phyloP scores from a whole-genome alignment of 257 asterid species.

The Henckelia pumila region DNA sequence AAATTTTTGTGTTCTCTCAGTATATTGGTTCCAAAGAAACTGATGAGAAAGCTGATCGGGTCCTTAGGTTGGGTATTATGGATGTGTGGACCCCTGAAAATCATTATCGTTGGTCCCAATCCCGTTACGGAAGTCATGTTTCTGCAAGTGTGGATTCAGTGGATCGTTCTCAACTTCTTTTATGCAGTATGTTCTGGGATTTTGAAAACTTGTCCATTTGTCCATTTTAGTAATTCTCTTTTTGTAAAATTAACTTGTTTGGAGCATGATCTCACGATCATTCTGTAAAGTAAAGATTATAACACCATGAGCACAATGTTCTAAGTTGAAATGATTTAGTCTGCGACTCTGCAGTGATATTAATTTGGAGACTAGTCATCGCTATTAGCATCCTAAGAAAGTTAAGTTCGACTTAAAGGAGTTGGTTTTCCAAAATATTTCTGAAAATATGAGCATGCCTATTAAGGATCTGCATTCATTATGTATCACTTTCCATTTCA shows the following conservation, averaged over 20 bases:
- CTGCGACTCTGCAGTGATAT: constrained; percentile 8
- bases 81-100: constrained; percentile 94
- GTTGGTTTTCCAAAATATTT: constrained; percentile 7
- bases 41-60: constrained; percentile 73
- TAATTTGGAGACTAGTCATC: constrained; percentile 4
- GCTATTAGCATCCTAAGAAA: constrained; percentile 7
- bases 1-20: constrained; percentile 37
- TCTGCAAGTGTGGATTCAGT: constrained; percentile 75
- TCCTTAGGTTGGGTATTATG: constrained; percentile 53
- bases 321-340: constrained; percentile 13
- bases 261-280: constrained; percentile 9
- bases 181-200: constrained; percentile 57
- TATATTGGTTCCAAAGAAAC: constrained; percentile 83
- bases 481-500: constrained; percentile 27
- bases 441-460: neutral
- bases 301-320: constrained; percentile 4
- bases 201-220: constrained; percentile 2
- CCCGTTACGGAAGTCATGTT: constrained; percentile 79
- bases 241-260: constrained; percentile 14
- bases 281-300: constrained; percentile 16
- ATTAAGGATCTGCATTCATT: constrained; percentile 14
- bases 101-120: constrained; percentile 75
- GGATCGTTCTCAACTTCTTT: constrained; percentile 56
- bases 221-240: constrained; percentile 12
- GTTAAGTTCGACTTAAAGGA: constrained; percentile 15